A percentile compares a stretch with the other conserved stretches of the same genome.
Conservation (phyloP, 495 filamentous ascomycete genomes). For the Chaetomium tenue region DNA sequence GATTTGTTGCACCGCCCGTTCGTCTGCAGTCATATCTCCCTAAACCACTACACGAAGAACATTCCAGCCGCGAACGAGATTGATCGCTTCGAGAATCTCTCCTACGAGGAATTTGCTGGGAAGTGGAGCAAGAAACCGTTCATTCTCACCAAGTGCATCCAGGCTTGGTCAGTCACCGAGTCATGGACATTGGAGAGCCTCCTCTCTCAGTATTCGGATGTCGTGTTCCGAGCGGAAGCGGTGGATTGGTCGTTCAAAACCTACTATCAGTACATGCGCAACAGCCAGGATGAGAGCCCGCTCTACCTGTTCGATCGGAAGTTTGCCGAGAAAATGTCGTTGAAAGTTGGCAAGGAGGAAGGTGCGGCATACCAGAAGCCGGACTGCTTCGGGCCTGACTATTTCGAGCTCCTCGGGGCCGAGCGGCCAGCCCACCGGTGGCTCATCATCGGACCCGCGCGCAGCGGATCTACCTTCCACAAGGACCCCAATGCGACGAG, state of each 20-base stretch:
- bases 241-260: conserved; percentile 84
- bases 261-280: conserved; percentile 80
- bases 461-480: conserved; percentile 94
- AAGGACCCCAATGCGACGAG: conserved; percentile 71
- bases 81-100: conserved; percentile 63
- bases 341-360: conserved; percentile 57
- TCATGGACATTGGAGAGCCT: conserved; percentile 70
- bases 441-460: conserved; percentile 87
- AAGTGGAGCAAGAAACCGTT: conserved; percentile 82
- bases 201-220: conserved; percentile 59
- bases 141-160: conserved; percentile 81
- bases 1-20: conserved; percentile 90
- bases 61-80: conserved; percentile 78
- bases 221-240: conserved; percentile 82
- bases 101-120: conserved; percentile 67
- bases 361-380: conserved; percentile 77
- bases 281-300: conserved; percentile 83
- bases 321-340: conserved; percentile 84
- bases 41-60: conserved; percentile 62
- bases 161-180: conserved; percentile 74
- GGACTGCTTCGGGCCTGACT: conserved; percentile 80
- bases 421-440: conserved; percentile 86
- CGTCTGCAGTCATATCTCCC: conserved; percentile 73
- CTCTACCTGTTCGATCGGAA: conserved; percentile 87
- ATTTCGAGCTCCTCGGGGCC: conserved; percentile 77